phyloP scores from a whole-genome alignment of 176 grass and related monocot species.

The Aegilops bicornis region DNA sequence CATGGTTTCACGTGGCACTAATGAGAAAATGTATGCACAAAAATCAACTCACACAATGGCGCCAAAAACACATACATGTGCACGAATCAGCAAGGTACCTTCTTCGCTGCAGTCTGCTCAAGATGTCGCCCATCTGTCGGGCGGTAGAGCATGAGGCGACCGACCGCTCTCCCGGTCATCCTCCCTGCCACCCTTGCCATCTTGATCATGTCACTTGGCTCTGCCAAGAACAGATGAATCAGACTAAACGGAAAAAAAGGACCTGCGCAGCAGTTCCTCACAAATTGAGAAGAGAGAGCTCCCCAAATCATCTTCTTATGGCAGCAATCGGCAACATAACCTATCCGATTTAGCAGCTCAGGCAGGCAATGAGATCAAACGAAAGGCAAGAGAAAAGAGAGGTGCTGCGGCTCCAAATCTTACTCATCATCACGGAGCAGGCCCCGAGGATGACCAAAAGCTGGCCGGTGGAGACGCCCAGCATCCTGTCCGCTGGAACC shows the following conservation, averaged over 20 bases:
- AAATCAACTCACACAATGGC: background rate
- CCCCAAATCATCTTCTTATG: background rate
- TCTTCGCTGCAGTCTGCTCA: constrained; percentile 77
- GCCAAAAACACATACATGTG: background rate
- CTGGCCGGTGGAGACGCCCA: constrained; percentile 50
- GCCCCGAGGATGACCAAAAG: constrained; percentile 47
- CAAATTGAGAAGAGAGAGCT: background rate
- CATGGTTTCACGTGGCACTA: background rate
- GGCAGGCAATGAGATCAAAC: background rate
- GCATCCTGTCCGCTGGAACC: constrained; percentile 8
- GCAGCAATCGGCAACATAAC: background rate
- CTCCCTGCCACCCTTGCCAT: constrained; percentile 69
- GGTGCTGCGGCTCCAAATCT: background rate
- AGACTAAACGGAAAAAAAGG: background rate
- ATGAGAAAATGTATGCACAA: background rate
- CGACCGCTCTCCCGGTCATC: constrained; percentile 68
- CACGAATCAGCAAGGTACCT: constrained; percentile 34
- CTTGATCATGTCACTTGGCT: constrained; percentile 75
- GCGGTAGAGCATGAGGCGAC: constrained; percentile 63
- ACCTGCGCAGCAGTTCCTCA: background rate
- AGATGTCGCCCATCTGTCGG: constrained; percentile 59
- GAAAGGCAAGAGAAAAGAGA: background rate
- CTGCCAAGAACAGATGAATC: constrained; percentile 28
- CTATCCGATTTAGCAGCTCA: background rate
- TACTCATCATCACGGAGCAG: constrained; percentile 57